Evolutionary conservation across 2,329 filamentous ascomycete genomes (phyloP).

Genomic region (Microcyclospora pomicola): DNA sequence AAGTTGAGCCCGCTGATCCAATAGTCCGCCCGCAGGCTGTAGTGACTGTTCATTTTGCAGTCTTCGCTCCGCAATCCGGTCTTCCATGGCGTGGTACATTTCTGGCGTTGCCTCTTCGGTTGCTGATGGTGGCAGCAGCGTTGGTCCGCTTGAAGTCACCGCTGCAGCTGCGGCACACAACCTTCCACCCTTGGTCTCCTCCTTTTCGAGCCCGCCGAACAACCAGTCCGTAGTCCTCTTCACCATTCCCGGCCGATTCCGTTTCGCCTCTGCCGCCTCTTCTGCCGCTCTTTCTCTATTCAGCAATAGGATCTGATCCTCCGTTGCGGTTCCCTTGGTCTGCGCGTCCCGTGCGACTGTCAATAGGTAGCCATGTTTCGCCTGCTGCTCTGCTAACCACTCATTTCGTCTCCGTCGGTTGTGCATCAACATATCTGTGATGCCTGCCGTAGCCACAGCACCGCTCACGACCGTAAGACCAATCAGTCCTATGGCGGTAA

Average conservation of each 20-base stretch:
- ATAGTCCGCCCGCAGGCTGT: constrained; percentile 26
- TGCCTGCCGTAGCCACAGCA: constrained; percentile 48
- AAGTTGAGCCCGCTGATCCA: constrained; percentile 33
- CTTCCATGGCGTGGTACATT: constrained; percentile 21
- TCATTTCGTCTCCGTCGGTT: constrained; percentile 51
- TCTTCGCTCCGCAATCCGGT: constrained; percentile 17
- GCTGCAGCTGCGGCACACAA: constrained; percentile 15
- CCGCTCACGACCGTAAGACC: constrained; percentile 47
- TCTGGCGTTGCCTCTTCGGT: constrained; percentile 8
- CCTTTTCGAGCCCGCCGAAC: constrained; percentile 21
- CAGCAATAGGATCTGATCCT: constrained; percentile 39
- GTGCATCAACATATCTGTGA: constrained; percentile 53
- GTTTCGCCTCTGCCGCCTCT: constrained; percentile 34
- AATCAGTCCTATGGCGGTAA: constrained; percentile 46
- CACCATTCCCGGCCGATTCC: constrained; percentile 24
- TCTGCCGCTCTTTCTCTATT: constrained; percentile 49
- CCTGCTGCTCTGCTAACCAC: constrained; percentile 42
- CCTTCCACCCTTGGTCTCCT: constrained; percentile 25
- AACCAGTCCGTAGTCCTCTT: constrained; percentile 20
- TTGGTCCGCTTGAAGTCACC: constrained; percentile 4
- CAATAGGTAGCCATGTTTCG: constrained; percentile 29
- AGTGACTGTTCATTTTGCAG: constrained; percentile 16
- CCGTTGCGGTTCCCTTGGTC: constrained; percentile 30
- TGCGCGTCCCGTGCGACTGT: constrained; percentile 31
- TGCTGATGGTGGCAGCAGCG: constrained; percentile 1